Conservation (phyloP, 1,139 yeast species). For the Saccharomycopsis hybrid region DNA sequence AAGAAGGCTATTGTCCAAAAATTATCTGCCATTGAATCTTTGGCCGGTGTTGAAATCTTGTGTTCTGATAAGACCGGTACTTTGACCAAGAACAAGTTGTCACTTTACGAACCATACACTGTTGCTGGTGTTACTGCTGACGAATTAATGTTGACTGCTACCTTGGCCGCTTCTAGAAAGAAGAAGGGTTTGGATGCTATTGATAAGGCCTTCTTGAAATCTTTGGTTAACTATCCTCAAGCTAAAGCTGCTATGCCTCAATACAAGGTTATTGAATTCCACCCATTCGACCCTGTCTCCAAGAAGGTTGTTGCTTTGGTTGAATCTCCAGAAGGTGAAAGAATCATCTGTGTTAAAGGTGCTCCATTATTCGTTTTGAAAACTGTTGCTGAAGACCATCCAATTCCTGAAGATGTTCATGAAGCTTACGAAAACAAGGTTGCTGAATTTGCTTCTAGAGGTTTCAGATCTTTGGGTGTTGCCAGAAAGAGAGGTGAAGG, state of each 20-base stretch:
- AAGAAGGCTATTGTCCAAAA: conserved; percentile 98
- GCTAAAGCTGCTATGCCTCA: conserved; percentile 93
- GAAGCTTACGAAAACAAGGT: conserved; percentile 95
- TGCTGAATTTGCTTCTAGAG: conserved; percentile 96
- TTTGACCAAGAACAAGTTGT: conserved; percentile 93
- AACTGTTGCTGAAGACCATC: conserved; percentile 96
- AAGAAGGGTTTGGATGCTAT: conserved; percentile 98
- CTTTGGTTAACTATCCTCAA: conserved; percentile 81
- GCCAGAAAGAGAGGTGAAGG: conserved; percentile 99
- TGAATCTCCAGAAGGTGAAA: conserved; percentile 94
- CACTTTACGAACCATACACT: conserved; percentile 97
- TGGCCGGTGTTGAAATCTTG: conserved; percentile 98
- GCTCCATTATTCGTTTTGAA: conserved; percentile 92
- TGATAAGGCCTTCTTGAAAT: conserved; percentile 94
- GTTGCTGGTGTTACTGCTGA: conserved; percentile 98
- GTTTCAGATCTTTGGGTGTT: conserved; percentile 98
- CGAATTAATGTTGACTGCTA: conserved; percentile 95
- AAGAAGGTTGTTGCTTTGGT: conserved; percentile 94
- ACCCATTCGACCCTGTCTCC: conserved; percentile 96
- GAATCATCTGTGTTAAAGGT: conserved; percentile 96
- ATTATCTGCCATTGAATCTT: conserved; percentile 95
- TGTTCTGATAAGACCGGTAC: conserved; percentile 99
- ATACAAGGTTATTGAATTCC: conserved; percentile 93
- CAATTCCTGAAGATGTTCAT: conserved; percentile 91
- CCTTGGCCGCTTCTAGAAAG: conserved; percentile 98